These are phyloP conservation scores for Aspergillus chevalieri DNA, from an alignment of 2,329 filamentous ascomycete genomes.

Conservation along the genomic window DNA sequence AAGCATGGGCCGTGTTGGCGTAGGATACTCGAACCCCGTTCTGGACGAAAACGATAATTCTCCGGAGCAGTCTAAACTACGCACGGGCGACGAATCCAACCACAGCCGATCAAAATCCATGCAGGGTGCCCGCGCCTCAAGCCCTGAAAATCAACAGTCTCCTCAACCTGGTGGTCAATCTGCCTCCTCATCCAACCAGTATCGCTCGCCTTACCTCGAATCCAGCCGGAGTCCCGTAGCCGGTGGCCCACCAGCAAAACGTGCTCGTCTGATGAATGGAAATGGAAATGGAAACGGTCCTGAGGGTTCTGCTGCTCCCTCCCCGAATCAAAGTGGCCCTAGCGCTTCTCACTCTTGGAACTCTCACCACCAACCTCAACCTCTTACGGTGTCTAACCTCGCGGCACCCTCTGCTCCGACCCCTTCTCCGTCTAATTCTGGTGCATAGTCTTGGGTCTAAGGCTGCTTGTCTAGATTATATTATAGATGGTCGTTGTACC, in stretches of 20 bases:
- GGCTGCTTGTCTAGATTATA: background rate
- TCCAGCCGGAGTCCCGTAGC: conserved; percentile 13
- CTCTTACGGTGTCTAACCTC: conserved; percentile 17
- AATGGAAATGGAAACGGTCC: conserved; percentile 3
- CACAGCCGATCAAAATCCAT: conserved; percentile 5
- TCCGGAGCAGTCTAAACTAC: conserved; percentile 1
- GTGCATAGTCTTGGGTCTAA: background rate
- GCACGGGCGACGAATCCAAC: conserved; percentile 6
- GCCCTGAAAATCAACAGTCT: conserved; percentile 21
- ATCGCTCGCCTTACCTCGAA: conserved; percentile 27
- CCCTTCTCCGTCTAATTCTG: conserved; percentile 14
- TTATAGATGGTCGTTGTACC: no score
- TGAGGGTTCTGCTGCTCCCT: background rate
- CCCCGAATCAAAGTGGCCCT: conserved; percentile 4
- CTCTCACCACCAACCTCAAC: conserved; percentile 5
- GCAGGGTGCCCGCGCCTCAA: conserved; percentile 16
- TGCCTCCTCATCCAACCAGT: conserved; percentile 22
- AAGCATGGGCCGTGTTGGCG: conserved; percentile 35
- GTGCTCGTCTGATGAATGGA: conserved; percentile 33
- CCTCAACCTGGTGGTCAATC: conserved; percentile 9
- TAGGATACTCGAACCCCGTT: conserved; percentile 18
- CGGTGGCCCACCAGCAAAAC: conserved; percentile 24
- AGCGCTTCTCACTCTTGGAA: conserved; percentile 8
- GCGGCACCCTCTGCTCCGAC: conserved; percentile 19
- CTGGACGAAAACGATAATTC: conserved; percentile 9